These are phyloP conservation scores for Salix koriyanagi DNA, from an alignment of 345 rosid species.

Conservation along the genomic window DNA sequence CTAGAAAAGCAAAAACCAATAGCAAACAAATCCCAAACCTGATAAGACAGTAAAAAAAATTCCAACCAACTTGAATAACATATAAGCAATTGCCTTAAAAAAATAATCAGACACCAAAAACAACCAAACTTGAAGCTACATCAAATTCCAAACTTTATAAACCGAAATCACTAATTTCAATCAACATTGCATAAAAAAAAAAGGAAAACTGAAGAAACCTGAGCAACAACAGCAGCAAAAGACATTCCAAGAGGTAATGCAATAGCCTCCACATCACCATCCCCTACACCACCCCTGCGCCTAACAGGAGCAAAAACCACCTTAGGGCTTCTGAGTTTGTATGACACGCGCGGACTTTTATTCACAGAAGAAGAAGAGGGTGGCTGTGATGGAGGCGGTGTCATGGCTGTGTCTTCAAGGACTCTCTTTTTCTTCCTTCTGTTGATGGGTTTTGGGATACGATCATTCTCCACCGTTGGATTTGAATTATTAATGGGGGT, in stretches of 20 bases:
- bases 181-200: not conserved
- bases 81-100: not conserved
- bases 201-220: conserved; percentile 42
- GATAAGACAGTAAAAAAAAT: not conserved
- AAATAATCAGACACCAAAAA: not conserved
- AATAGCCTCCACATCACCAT: conserved; percentile 49
- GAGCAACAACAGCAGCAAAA: conserved; percentile 73
- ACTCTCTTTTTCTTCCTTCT: conserved; percentile 31
- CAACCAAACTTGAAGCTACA: not conserved
- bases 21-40: not conserved
- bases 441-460: not conserved
- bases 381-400: conserved; percentile 10
- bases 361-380: conserved; percentile 28
- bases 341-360: conserved; percentile 27
- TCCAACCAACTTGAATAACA: not conserved
- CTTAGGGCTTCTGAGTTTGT: conserved; percentile 36
- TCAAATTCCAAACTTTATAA: not conserved
- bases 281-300: conserved; percentile 31
- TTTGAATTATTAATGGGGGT: conserved; percentile 19
- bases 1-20: not conserved
- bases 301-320: conserved; percentile 25
- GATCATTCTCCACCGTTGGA: conserved; percentile 1
- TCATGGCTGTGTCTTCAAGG: conserved; percentile 19
- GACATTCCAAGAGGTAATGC: conserved; percentile 94
- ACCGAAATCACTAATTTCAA: not conserved